Conservation (phyloP, 2,329 filamentous ascomycete genomes). For the Dactylellina cionopaga region DNA sequence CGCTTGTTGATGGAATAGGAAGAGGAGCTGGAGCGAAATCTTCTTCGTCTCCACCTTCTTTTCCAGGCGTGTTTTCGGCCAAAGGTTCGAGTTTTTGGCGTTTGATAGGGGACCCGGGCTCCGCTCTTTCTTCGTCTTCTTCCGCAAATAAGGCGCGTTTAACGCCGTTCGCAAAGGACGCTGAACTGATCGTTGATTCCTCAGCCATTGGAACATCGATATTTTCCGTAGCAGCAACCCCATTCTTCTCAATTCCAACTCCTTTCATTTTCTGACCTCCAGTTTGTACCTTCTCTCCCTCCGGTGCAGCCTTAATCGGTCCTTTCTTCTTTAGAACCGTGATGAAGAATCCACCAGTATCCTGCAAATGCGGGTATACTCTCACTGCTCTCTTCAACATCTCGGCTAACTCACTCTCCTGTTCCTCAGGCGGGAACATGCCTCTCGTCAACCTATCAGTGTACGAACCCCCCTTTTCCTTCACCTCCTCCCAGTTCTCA, state of each 20-base stretch:
- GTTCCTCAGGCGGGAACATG: constrained; percentile 79
- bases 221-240: constrained; percentile 9
- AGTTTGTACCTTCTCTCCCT: constrained; percentile 47
- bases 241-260: constrained; percentile 2
- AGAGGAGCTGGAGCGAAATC: constrained; percentile 52
- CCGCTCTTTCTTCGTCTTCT: constrained; percentile 57
- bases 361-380: constrained; percentile 92
- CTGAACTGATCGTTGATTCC: constrained; percentile 51
- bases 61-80: constrained; percentile 58
- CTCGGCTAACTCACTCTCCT: constrained; percentile 66
- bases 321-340: constrained; percentile 89
- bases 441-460: constrained; percentile 77
- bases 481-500: constrained; percentile 79
- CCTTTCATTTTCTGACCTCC: constrained; percentile 42
- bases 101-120: constrained; percentile 48
- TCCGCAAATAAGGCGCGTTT: constrained; percentile 60
- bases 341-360: constrained; percentile 98
- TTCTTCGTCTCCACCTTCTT: constrained; percentile 56
- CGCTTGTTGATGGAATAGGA: constrained; percentile 35
- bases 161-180: constrained; percentile 53
- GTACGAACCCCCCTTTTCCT: constrained; percentile 62
- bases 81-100: constrained; percentile 57
- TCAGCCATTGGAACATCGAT: constrained; percentile 28
- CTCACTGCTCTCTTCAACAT: constrained; percentile 90
- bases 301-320: constrained; percentile 64